Conservation (phyloP, 2,329 filamentous ascomycete genomes). For the Nigrospora osmanthi region DNA sequence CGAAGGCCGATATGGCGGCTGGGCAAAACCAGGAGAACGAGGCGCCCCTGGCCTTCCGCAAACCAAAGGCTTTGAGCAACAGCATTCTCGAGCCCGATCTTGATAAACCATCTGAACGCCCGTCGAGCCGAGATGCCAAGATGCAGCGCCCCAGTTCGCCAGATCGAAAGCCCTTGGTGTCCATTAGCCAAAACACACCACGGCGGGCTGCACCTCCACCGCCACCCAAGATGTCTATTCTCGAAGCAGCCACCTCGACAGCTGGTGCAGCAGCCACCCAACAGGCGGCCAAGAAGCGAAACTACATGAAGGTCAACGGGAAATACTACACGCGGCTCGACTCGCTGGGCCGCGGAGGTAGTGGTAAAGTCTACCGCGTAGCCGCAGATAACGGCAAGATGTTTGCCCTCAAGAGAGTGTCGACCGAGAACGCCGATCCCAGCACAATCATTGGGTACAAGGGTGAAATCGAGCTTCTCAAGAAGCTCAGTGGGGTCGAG, state of each 20-base stretch:
- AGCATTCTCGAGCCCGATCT: constrained; percentile 46
- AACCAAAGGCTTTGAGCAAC: constrained; percentile 46
- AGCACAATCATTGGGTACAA: constrained; percentile 78
- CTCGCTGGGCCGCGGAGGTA: constrained; percentile 85
- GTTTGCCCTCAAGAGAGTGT: constrained; percentile 88
- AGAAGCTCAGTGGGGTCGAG: constrained; percentile 74
- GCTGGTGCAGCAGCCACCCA: constrained; percentile 72
- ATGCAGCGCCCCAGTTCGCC: constrained; percentile 35
- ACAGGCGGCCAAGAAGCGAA: constrained; percentile 67
- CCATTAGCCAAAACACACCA: constrained; percentile 60
- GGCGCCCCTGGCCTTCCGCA: constrained; percentile 60
- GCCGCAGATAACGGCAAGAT: constrained; percentile 96
- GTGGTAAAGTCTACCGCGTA: constrained; percentile 89
- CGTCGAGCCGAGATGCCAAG: constrained; percentile 35
- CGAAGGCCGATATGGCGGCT: constrained; percentile 51
- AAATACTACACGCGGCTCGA: constrained; percentile 87
- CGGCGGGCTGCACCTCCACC: constrained; percentile 71
- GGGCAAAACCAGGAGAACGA: constrained; percentile 81
- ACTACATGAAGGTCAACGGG: constrained; percentile 81
- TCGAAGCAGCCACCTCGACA: constrained; percentile 82
- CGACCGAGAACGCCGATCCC: constrained; percentile 83
- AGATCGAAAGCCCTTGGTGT: constrained; percentile 46
- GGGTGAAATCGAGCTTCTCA: constrained; percentile 88
- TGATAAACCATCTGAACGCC: constrained; percentile 44
- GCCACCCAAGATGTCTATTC: constrained; percentile 90